These are phyloP conservation scores for Moniliella sp. DNA, from an alignment of 1,284 basidiomycete species.

Conservation along the genomic window DNA sequence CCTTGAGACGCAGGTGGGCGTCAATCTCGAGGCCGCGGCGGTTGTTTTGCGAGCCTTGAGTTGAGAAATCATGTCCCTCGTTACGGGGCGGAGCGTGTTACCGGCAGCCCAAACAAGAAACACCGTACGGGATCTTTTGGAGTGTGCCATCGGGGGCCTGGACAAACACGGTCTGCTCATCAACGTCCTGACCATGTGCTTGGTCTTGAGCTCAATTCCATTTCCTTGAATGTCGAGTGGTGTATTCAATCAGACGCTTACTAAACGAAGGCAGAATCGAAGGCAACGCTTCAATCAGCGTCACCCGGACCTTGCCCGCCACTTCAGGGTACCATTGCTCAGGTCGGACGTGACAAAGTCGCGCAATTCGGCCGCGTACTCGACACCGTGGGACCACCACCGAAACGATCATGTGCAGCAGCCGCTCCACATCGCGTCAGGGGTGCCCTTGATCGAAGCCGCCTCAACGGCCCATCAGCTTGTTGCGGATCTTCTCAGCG, in stretches of 20 bases:
- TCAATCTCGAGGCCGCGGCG: slow-evolving; percentile 69
- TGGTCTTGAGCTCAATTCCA: slow-evolving; percentile 75
- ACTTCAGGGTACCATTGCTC: slow-evolving; percentile 50
- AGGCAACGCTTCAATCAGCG: slow-evolving; percentile 81
- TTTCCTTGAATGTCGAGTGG: slow-evolving; percentile 87
- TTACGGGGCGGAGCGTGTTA: slow-evolving; percentile 64
- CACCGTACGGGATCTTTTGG: slow-evolving; percentile 39
- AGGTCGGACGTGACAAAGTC: slow-evolving; percentile 50
- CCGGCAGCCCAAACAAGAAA: slow-evolving; percentile 40
- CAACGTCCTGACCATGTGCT: slow-evolving; percentile 46
- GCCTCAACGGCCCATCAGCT: slow-evolving; percentile 48
- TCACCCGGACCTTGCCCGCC: slow-evolving; percentile 64
- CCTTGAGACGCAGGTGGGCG: slow-evolving; percentile 43
- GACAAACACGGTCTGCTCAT: slow-evolving; percentile 58
- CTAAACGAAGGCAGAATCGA: slow-evolving; percentile 87
- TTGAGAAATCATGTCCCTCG: slow-evolving; percentile 63
- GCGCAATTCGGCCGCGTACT: slow-evolving; percentile 36
- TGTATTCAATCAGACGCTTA: slow-evolving; percentile 67
- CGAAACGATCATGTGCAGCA: slow-evolving; percentile 82
- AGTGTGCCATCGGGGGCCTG: slow-evolving; percentile 50
- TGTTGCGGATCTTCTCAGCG: slow-evolving; percentile 52
- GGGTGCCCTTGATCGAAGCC: slow-evolving; percentile 77
- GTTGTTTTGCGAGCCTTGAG: slow-evolving; percentile 49
- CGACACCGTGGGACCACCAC: slow-evolving; percentile 92
- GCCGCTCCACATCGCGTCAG: slow-evolving; percentile 61